These are phyloP conservation scores for Salmacisia buchloeana DNA, from an alignment of 1,284 basidiomycete species.

Conservation along the genomic window DNA sequence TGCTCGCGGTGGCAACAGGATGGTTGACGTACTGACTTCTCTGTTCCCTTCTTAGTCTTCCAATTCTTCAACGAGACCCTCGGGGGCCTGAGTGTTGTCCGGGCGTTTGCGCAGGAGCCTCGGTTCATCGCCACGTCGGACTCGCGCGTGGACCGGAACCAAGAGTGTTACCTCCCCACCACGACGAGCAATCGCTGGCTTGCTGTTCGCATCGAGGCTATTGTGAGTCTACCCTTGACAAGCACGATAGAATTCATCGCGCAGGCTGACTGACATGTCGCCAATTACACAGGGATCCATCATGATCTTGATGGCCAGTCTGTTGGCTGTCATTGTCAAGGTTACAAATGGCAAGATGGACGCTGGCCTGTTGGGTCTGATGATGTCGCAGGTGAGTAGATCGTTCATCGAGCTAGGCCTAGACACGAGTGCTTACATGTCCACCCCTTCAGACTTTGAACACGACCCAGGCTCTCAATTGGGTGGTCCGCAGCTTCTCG, in stretches of 20 bases:
- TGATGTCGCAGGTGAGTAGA: conserved; percentile 61
- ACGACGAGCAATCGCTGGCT: conserved; percentile 71
- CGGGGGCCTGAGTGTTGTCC: conserved; percentile 76
- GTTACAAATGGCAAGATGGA: conserved; percentile 60
- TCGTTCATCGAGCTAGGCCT: neutral
- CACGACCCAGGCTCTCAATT: conserved; percentile 57
- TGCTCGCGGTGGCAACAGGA: too few species aligned
- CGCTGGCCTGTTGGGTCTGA: conserved; percentile 83
- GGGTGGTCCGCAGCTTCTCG: conserved; percentile 80
- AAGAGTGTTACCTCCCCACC: conserved; percentile 67
- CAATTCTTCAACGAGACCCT: conserved; percentile 70
- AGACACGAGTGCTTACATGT: neutral
- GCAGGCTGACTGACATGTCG: neutral
- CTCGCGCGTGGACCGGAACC: conserved; percentile 73
- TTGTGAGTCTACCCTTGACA: conserved; percentile 45
- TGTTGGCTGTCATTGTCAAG: conserved; percentile 63
- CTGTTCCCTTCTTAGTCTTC: too few species aligned
- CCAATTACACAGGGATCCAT: conserved; percentile 59
- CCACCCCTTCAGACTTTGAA: conserved; percentile 63
- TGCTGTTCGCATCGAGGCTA: conserved; percentile 60
- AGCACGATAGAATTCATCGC: neutral
- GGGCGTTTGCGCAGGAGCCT: conserved; percentile 55
- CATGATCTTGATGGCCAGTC: conserved; percentile 71
- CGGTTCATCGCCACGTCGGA: conserved; percentile 75
- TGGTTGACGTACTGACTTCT: too few species aligned